Conservation (phyloP, 2,329 filamentous ascomycete genomes). For the Metarhizium robertsii region DNA sequence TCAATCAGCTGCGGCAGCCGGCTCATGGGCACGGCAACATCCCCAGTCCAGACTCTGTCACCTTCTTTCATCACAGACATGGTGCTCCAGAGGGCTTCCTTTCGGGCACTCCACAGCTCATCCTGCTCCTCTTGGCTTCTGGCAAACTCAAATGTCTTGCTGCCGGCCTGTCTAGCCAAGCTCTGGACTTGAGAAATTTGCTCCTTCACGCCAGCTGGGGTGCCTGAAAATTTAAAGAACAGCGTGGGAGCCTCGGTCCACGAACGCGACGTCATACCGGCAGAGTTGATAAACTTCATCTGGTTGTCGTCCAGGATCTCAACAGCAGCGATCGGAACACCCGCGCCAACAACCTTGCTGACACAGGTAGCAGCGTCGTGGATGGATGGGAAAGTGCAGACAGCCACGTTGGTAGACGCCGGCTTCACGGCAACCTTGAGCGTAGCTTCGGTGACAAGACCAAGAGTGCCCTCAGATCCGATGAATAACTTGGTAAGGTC, state of each 20-base stretch:
- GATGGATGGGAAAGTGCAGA: conserved; percentile 50
- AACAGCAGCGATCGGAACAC: conserved; percentile 80
- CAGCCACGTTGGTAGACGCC: conserved; percentile 70
- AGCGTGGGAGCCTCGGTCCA: conserved; percentile 70
- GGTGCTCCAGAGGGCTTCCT: conserved; percentile 76
- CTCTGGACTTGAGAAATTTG: conserved; percentile 60
- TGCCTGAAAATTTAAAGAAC: conserved; percentile 79
- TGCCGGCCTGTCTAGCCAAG: conserved; percentile 51
- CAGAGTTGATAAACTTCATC: conserved; percentile 62
- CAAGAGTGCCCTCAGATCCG: conserved; percentile 84
- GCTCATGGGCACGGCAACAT: conserved; percentile 76
- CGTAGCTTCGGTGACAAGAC: conserved; percentile 83
- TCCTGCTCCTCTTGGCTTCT: conserved; percentile 57
- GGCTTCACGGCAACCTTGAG: conserved; percentile 80
- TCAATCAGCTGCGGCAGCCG: conserved; percentile 67
- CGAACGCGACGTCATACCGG: conserved; percentile 53
- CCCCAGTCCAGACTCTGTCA: conserved; percentile 78
- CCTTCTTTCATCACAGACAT: conserved; percentile 55
- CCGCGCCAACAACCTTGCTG: conserved; percentile 66
- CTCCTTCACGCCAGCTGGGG: conserved; percentile 62
- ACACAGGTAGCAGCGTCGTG: conserved; percentile 72
- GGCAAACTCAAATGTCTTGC: conserved; percentile 70
- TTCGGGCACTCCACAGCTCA: conserved; percentile 75
- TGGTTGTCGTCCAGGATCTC: conserved; percentile 89
- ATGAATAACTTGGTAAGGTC: conserved; percentile 85